Base-by-base conservation (phyloP, 768 basidiomycete species). In the Panellus pusillus region DNA sequence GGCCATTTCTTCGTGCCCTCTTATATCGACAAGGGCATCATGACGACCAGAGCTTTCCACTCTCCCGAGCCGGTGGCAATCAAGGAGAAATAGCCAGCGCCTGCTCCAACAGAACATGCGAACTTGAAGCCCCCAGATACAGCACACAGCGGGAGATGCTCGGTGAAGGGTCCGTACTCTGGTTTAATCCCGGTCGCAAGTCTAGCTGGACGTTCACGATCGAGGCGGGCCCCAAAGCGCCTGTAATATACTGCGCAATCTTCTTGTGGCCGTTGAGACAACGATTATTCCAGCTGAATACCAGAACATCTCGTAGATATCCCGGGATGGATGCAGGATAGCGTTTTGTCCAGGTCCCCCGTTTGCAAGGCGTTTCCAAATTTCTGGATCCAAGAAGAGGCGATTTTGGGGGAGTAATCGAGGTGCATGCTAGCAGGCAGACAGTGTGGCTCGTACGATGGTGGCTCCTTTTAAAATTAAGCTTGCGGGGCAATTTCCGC, bases 1-100 rank as follows among this genome's bases (percentile, higher is more conserved):
- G 24, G 24, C 24, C 3, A 45, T 52, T 47, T 66, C 65, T 45
- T 66, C 63, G 57, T 66, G 62, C 7, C 62, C 65, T 47, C 50
- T 52, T 18, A 66, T 54, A 46, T 66, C 63, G 1, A 36, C 50
- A 6, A 61, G 46, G 37, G 55, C 48, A 61, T 50, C 46, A 60
- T 55, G 9, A 64, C 54, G 6, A 55, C 38, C 20, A 65, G 24
- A 2, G 63, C 63, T 43, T 58, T 63, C 63, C 65, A 66, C 38
- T 48, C 47, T 12, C 55, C 50, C 13, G n/a, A 18, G 2, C 42
- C 47, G 6, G 39, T 42, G 7, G 31, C 35, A 15, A 54, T 19
- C 15, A 65, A 47, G 32, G 57, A 50, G n/a, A 62, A 50, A 27
- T 51, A 59, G 2, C 64, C 64, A 7, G 51, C 41, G n/a, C 64